A percentile compares a stretch with the other conserved stretches of the same genome.
phyloP scores from a whole-genome alignment of 495 filamentous ascomycete species.

The Podospora conica region DNA sequence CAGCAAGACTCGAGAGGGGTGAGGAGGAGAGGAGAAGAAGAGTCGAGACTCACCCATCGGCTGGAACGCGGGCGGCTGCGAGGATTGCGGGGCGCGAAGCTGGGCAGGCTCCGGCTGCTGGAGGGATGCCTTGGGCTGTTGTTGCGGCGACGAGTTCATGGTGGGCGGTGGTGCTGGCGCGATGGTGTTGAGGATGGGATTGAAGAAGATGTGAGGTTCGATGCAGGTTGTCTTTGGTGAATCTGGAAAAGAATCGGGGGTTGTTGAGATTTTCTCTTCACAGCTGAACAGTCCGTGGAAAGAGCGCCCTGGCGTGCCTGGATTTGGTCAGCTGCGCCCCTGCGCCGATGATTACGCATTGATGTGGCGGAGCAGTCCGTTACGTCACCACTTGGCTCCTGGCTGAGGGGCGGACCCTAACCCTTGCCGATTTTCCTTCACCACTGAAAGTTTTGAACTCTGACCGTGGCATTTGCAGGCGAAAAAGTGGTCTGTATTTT shows the following conservation, averaged over 20 bases:
- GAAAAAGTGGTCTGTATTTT: too few relatives aligned
- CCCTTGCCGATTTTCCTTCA: too few relatives aligned
- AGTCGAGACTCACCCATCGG: conserved; percentile 29
- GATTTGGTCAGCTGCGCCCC: neutral
- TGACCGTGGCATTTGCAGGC: too few relatives aligned
- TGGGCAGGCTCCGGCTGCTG: conserved; percentile 14
- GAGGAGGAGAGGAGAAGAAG: too few relatives aligned
- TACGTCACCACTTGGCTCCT: neutral
- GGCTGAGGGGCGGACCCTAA: neutral
- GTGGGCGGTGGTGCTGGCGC: neutral
- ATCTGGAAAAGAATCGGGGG: neutral
- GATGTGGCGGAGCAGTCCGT: neutral
- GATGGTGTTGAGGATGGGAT: neutral
- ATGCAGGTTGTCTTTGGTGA: too few relatives aligned
- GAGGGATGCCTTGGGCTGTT: conserved; percentile 3
- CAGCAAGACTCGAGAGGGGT: too few relatives aligned
- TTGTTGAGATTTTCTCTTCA: neutral
- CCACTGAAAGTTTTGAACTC: too few relatives aligned
- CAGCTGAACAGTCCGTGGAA: neutral
- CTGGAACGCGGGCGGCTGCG: conserved; percentile 27
- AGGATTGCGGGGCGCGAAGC: conserved; percentile 17
- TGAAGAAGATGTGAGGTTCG: neutral
- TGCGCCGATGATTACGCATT: neutral
- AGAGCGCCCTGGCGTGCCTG: neutral
- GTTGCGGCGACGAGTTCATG: neutral